A percentile compares a stretch with the other conserved stretches of the same genome.
These are phyloP conservation scores for Brettanomyces sp. DNA, from an alignment of 805 yeast species.

Conservation along the genomic window DNA sequence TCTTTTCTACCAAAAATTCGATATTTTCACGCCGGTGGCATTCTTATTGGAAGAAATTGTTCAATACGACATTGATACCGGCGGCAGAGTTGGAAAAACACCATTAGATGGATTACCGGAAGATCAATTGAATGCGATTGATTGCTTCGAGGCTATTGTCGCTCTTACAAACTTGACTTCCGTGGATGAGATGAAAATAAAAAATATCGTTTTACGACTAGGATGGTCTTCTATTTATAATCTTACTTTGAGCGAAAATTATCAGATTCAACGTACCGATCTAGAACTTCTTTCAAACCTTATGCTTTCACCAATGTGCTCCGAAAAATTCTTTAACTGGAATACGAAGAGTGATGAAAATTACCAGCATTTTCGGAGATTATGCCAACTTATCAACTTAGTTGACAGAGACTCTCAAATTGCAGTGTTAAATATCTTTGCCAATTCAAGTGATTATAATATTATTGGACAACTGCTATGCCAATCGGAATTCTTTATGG, in stretches of 20 bases:
- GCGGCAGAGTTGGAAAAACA: slow-evolving; percentile 12
- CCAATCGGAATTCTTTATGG: slow-evolving; percentile 13
- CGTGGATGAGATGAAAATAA: slow-evolving; percentile 19
- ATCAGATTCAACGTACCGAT: slow-evolving; percentile 33
- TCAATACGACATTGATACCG: slow-evolving; percentile 23
- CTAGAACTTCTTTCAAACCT: slow-evolving; percentile 44
- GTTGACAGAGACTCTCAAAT: slow-evolving; percentile 31
- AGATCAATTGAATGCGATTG: slow-evolving; percentile 22
- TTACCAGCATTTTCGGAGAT: slow-evolving; percentile 30
- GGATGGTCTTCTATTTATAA: slow-evolving; percentile 29
- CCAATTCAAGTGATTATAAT: slow-evolving; percentile 20
- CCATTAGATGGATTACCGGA: slow-evolving; percentile 16
- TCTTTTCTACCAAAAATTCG: slow-evolving; percentile 30
- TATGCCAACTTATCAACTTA: slow-evolving; percentile 31
- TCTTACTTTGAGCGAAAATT: slow-evolving; percentile 25
- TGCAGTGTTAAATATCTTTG: slow-evolving; percentile 23
- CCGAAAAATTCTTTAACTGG: slow-evolving; percentile 55
- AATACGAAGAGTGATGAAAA: slow-evolving; percentile 22
- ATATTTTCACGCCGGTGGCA: slow-evolving; percentile 34
- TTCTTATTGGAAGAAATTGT: slow-evolving; percentile 40
- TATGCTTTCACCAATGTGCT: slow-evolving; percentile 26
- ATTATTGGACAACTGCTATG: slow-evolving; percentile 15
- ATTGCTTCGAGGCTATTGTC: slow-evolving; percentile 35
- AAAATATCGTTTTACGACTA: slow-evolving; percentile 26
- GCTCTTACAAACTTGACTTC: slow-evolving; percentile 46